Percentiles rank a stretch among this genome's conserved stretches.
These are phyloP conservation scores for Trypanosoma theileri DNA, from an alignment of 208 protist genomes.

Conservation along the genomic window DNA sequence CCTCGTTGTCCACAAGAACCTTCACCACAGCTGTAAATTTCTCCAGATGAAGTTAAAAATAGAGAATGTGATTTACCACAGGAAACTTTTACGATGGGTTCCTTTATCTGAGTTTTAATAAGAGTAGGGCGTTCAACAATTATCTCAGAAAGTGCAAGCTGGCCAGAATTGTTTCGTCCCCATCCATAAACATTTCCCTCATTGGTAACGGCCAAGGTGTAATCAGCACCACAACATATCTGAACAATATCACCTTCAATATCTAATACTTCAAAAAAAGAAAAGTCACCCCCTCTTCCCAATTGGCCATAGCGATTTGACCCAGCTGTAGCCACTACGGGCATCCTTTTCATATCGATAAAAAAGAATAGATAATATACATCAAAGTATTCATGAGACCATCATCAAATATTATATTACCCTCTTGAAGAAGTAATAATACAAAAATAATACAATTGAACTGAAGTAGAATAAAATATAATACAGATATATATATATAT, in stretches of 20 bases:
- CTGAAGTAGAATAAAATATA: conserved; percentile 13
- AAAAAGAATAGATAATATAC: conserved; percentile 3
- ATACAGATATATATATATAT: conserved; percentile 10
- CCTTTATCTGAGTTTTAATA: conserved; percentile 4
- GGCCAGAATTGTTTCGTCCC: conserved; percentile 19
- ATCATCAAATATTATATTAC: too few species aligned
- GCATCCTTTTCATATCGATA: conserved; percentile 4
- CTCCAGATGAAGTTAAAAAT: conserved; percentile 25
- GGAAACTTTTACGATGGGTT: conserved; percentile 22
- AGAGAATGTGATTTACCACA: conserved; percentile 20
- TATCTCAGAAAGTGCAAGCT: conserved; percentile 15
- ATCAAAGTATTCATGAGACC: not conserved
- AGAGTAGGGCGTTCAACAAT: conserved; percentile 10
- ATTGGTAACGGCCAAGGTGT: conserved; percentile 23
- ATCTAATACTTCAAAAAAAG: conserved; percentile 19
- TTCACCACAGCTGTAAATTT: conserved; percentile 26
- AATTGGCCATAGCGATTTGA: conserved; percentile 25
- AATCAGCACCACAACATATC: conserved; percentile 17
- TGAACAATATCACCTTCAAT: conserved; percentile 28
- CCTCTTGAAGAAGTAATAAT: too few species aligned
- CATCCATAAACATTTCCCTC: conserved; percentile 21
- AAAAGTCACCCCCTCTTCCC: conserved; percentile 15
- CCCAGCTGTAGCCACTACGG: conserved; percentile 21
- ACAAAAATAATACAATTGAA: too few species aligned
- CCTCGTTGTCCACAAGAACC: conserved; percentile 31